Evolutionary conservation across 1,139 yeast species (phyloP).

Genomic region (Pichia sp.): DNA sequence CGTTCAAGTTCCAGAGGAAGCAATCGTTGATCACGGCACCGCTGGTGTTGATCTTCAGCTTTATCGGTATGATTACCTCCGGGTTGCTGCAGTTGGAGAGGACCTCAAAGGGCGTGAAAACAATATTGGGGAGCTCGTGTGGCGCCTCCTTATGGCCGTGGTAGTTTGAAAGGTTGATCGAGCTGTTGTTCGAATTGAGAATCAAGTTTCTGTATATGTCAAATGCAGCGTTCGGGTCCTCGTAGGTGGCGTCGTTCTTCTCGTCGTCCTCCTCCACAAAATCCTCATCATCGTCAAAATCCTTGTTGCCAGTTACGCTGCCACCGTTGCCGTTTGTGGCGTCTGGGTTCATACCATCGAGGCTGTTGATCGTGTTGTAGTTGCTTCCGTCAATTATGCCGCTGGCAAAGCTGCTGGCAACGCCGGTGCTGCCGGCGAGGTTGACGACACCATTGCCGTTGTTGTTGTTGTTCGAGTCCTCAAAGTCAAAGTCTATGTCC

Average conservation of each 20-base stretch:
- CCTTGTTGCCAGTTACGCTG: constrained; percentile 6
- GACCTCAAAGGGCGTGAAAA: constrained; percentile 26
- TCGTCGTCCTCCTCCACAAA: constrained; percentile 48
- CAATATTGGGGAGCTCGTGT: constrained; percentile 31
- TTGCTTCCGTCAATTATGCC: neutral
- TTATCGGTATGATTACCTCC: constrained; percentile 70
- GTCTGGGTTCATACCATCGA: constrained; percentile 22
- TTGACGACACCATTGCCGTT: neutral
- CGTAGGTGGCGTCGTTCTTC: constrained; percentile 22
- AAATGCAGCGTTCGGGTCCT: constrained; percentile 24
- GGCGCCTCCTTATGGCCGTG: constrained; percentile 37
- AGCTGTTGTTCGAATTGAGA: constrained; percentile 14
- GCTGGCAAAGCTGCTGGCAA: neutral
- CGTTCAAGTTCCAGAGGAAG: constrained; percentile 88
- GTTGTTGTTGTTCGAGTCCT: constrained; percentile 32
- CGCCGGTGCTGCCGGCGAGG: neutral
- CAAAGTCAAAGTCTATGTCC: constrained; percentile 60
- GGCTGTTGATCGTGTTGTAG: neutral
- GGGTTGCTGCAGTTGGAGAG: constrained; percentile 24
- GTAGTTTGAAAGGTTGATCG: constrained; percentile 24
- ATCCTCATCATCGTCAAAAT: constrained; percentile 35
- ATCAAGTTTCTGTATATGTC: constrained; percentile 15
- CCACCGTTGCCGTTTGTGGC: constrained; percentile 20
- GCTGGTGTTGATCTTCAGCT: constrained; percentile 69
- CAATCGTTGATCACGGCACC: constrained; percentile 70